Conservation (phyloP, 805 yeast genomes). For the Kazachstania viticola region DNA sequence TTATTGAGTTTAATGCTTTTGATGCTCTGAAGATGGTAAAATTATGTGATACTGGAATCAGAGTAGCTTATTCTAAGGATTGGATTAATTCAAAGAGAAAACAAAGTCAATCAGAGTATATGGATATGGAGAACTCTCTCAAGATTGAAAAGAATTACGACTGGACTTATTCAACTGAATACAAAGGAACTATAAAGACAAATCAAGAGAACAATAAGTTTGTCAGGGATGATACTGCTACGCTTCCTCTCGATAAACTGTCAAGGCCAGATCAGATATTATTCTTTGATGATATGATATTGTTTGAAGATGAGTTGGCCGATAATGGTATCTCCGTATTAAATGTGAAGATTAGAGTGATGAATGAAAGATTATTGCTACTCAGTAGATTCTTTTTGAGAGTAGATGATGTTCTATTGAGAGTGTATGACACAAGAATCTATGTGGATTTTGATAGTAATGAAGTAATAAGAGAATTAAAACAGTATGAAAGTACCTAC, state of each 20-base stretch:
- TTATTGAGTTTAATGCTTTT: slow-evolving; percentile 58
- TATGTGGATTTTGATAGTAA: slow-evolving; percentile 54
- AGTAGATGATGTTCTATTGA: slow-evolving; percentile 79
- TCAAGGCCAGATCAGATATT: slow-evolving; percentile 71
- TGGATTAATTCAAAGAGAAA: slow-evolving; percentile 47
- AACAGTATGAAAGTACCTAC: slow-evolving; percentile 52
- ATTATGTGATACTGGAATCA: slow-evolving; percentile 39
- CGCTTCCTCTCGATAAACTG: slow-evolving; percentile 62
- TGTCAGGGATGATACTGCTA: slow-evolving; percentile 23
- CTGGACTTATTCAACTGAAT: slow-evolving; percentile 87
- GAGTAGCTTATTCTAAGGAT: slow-evolving; percentile 78
- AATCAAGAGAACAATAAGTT: slow-evolving; percentile 6
- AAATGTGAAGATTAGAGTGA: slow-evolving; percentile 73
- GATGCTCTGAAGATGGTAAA: slow-evolving; percentile 54
- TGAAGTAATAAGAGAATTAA: slow-evolving; percentile 63
- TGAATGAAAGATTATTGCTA: slow-evolving; percentile 68
- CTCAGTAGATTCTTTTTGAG: slow-evolving; percentile 72
- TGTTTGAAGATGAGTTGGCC: slow-evolving; percentile 91
- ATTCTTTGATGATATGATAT: slow-evolving; percentile 77
- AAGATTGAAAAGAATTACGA: slow-evolving; percentile 76
- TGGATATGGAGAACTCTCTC: slow-evolving; percentile 31
- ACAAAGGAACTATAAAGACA: slow-evolving; percentile 45
- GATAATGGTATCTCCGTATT: slow-evolving; percentile 86
- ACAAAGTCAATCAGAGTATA: slow-evolving; percentile 16
- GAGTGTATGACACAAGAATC: slow-evolving; percentile 76